Evolutionary conservation across 768 basidiomycete genomes (phyloP), one percentile per base, ranked within the genome.

Genomic region (Lactarius hengduanensis): DNA sequence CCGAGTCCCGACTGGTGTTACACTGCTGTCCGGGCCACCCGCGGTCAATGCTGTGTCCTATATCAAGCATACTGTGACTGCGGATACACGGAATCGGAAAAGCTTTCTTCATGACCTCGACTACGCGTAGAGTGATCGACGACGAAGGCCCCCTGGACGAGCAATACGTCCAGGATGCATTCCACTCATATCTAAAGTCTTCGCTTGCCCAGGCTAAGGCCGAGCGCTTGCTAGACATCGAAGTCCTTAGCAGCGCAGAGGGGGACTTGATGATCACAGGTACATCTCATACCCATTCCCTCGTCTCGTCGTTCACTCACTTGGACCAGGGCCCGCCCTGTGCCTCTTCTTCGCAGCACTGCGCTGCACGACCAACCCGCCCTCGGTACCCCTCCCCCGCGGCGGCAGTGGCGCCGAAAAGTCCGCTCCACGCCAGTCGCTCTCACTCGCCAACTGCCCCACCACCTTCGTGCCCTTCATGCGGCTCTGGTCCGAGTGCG

Each of bases 251-350:
- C 41, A 88, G 86, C 55, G 93, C 91, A 13, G 90, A 92, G 76
- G 84, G 81, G 0, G 92, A 94, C 80, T 76, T 94, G 36, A 94
- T 94, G 91, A 89, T 94, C 65, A 87, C 90, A 73, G 92, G 92
- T 86, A 59, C 67, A 81, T 69, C n/a, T 26, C 13, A 41, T 53
- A 1, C 15, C 2, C 65, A 65, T 13, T 57, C n/a, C 34, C 4
- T 62, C 41, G 62, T 5, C 36, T 18, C 9, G 20, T 5, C 13
- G 3, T 58, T 50, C 47, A n/a, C 54, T 38, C 36, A 43, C 47
- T 54, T 30, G 34, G 26, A 61, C 55, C 16, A 26, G 61, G 91
- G 0, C 92, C 92, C 16, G 90, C 92, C 0, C 79, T 95, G 16
- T 91, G 89, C 67, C 81, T 95, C 0, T 94, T 91, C 76, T 95